Conservation (phyloP, 2,329 filamentous ascomycete genomes). For the Pseudopithomyces maydicus region DNA sequence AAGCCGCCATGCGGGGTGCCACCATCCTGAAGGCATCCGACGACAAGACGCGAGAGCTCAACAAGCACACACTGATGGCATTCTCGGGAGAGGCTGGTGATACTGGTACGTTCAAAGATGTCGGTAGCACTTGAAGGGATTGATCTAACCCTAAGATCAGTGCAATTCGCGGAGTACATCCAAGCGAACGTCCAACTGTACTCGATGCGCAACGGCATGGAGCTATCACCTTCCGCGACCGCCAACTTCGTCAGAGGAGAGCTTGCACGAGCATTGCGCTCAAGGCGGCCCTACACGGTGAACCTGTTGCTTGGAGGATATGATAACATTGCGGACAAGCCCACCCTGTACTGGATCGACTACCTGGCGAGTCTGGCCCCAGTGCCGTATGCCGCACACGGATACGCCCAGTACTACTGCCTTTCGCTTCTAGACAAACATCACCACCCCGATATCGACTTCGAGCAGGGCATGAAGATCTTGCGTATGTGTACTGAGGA, state of each 20-base stretch:
- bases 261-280: slow-evolving; percentile 87
- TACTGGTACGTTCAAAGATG: slow-evolving; percentile 65
- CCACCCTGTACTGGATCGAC: slow-evolving; percentile 94
- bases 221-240: slow-evolving; percentile 86
- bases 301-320: slow-evolving; percentile 94
- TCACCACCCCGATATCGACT: slow-evolving; percentile 90
- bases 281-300: slow-evolving; percentile 92
- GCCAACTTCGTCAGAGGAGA: slow-evolving; percentile 94
- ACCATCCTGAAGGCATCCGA: slow-evolving; percentile 94
- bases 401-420: slow-evolving; percentile 99
- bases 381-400: slow-evolving; percentile 94
- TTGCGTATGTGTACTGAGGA: slow-evolving; percentile 95
- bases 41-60: slow-evolving; percentile 93
- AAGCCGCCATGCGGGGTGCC: slow-evolving; percentile 96
- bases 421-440: slow-evolving; percentile 98
- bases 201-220: slow-evolving; percentile 95
- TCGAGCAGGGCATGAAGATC: slow-evolving; percentile 89
- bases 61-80: slow-evolving; percentile 92
- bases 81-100: slow-evolving; percentile 97
- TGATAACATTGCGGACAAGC: slow-evolving; percentile 88
- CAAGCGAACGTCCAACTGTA: slow-evolving; percentile 98
- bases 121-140: neutral
- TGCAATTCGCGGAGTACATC: slow-evolving; percentile 99
- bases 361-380: slow-evolving; percentile 89
- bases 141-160: slow-evolving; percentile 53